Conservation (phyloP, 2,329 filamentous ascomycete genomes). For the Metarhizium rileyi region DNA sequence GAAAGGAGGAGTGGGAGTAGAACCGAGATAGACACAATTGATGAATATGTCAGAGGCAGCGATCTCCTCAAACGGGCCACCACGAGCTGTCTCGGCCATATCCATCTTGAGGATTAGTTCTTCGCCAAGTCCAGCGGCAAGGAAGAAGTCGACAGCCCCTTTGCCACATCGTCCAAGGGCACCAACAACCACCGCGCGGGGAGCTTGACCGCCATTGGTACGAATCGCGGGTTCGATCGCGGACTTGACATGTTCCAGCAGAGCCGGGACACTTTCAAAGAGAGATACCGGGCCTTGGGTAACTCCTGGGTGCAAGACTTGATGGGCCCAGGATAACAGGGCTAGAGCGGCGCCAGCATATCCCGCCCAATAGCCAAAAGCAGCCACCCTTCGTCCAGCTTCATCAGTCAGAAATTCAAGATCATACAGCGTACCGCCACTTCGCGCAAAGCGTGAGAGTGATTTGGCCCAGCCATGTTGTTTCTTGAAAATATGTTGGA, state of each 20-base stretch:
- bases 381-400: slow-evolving; percentile 59
- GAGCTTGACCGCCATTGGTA: slow-evolving; percentile 57
- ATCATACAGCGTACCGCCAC: slow-evolving; percentile 54
- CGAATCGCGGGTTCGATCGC: slow-evolving; percentile 59
- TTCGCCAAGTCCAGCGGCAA: slow-evolving; percentile 50
- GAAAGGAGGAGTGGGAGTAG: slow-evolving; percentile 51
- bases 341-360: slow-evolving; percentile 67
- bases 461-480: slow-evolving; percentile 73
- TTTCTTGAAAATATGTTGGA: slow-evolving; percentile 66
- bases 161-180: slow-evolving; percentile 74
- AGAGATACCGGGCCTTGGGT: slow-evolving; percentile 2
- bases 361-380: slow-evolving; percentile 66
- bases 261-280: slow-evolving; percentile 1
- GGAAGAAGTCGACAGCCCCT: slow-evolving; percentile 73
- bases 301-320: slow-evolving; percentile 11
- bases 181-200: slow-evolving; percentile 71
- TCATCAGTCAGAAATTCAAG: slow-evolving; percentile 78
- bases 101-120: slow-evolving; percentile 51
- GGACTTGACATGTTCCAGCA: slow-evolving; percentile 34
- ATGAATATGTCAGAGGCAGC: slow-evolving; percentile 60
- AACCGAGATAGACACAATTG: slow-evolving; percentile 38
- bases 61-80: slow-evolving; percentile 73
- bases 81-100: slow-evolving; percentile 62
- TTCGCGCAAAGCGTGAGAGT: slow-evolving; percentile 68
- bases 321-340: slow-evolving; percentile 64